These are phyloP conservation scores for Mycosphaerella sp. DNA, from an alignment of 2,329 filamentous ascomycete genomes.

Conservation along the genomic window DNA sequence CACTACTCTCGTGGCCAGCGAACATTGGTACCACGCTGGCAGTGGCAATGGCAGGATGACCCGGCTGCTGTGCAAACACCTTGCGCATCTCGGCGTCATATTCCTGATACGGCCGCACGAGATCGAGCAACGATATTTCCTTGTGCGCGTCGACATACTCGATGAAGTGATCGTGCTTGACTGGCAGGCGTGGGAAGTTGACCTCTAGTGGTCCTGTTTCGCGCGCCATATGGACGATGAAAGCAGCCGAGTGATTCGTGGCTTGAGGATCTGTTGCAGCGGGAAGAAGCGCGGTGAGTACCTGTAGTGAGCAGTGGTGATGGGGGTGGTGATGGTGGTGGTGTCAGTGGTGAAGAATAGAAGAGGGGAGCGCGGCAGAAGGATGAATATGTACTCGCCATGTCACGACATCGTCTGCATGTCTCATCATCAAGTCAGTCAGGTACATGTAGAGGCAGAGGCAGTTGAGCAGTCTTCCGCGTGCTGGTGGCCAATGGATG, in stretches of 20 bases:
- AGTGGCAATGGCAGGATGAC: constrained; percentile 52
- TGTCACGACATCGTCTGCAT: too few relatives aligned
- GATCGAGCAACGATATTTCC: constrained; percentile 49
- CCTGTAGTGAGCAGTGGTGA: too few relatives aligned
- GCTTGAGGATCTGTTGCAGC: too few relatives aligned
- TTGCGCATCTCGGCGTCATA: constrained; percentile 63
- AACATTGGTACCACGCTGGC: constrained; percentile 65
- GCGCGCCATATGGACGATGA: too few relatives aligned
- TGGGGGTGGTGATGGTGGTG: too few relatives aligned
- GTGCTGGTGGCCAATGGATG: constrained; percentile 13
- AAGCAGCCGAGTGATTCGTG: not conserved
- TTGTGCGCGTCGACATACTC: constrained; percentile 52
- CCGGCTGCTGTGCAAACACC: constrained; percentile 62
- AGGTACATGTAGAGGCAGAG: too few relatives aligned
- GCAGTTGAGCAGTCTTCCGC: constrained; percentile 14
- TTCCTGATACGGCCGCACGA: constrained; percentile 60
- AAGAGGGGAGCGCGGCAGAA: too few relatives aligned
- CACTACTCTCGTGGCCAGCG: constrained; percentile 45
- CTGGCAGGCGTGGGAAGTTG: constrained; percentile 35
- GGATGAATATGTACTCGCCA: too few relatives aligned
- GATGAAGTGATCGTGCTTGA: constrained; percentile 39
- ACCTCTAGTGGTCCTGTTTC: constrained; percentile 14
- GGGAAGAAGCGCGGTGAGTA: too few relatives aligned
- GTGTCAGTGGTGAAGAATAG: too few relatives aligned
- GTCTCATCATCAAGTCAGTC: not conserved